A percentile compares a stretch with the other conserved stretches of the same genome.
These are phyloP conservation scores for Macrotyloma uniflorum DNA, from an alignment of 306 rosid genomes.

Conservation along the genomic window DNA sequence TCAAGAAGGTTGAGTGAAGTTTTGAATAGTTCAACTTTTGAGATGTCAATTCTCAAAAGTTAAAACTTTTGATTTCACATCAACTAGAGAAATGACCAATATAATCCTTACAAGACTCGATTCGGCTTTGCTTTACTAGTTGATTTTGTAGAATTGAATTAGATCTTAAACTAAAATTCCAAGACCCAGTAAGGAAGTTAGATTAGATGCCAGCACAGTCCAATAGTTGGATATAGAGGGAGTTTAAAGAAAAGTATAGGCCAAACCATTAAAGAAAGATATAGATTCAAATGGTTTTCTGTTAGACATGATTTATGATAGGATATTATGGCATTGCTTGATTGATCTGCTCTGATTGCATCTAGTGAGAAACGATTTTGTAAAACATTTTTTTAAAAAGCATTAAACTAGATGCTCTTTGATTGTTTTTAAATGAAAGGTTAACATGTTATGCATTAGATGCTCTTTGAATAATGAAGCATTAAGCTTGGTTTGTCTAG, in stretches of 20 bases:
- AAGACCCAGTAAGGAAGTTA: neutral
- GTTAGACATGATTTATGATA: neutral
- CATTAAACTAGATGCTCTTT: constrained; percentile 3
- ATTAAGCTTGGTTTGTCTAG: neutral
- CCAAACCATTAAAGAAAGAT: neutral
- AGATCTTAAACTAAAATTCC: neutral
- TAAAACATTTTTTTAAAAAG: neutral
- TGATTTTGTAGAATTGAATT: neutral
- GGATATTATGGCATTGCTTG: neutral
- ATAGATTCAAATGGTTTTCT: neutral
- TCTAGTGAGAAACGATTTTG: neutral
- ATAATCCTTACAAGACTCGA: neutral
- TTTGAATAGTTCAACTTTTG: neutral
- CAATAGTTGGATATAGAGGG: neutral
- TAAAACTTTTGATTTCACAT: neutral
- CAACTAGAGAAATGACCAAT: neutral
- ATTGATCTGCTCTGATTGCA: neutral
- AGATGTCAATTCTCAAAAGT: neutral
- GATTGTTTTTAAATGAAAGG: too few species aligned
- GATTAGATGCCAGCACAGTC: neutral
- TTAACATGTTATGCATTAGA: too few species aligned
- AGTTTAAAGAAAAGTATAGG: neutral
- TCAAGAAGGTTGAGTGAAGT: neutral
- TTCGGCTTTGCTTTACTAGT: neutral
- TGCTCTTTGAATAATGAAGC: neutral